Base-by-base conservation (phyloP, 129 eudicot species). In the Artemisia argyi region DNA sequence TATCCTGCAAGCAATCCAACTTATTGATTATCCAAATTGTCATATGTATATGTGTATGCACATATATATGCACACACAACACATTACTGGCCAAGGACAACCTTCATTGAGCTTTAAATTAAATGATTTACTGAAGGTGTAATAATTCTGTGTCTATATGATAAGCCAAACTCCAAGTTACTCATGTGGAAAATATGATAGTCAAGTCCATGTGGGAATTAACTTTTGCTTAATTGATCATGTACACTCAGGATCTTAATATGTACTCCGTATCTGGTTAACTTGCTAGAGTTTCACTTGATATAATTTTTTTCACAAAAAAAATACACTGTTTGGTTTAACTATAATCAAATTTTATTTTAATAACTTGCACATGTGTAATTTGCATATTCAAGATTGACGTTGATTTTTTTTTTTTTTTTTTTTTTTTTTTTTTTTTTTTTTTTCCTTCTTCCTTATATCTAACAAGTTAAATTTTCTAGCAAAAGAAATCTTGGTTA, bases 1-100 rank as follows among this genome's bases (percentile, higher is more conserved):
- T 30, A 72, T 79, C 78, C 83, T 79, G 78, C 78, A 73, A 79
- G 69, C 74, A 79, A 58, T 73, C 79, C 35, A 66, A 24, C 44
- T 53, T 61, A 66, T 52, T 67, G 79, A 73, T 67, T 18, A 73
- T 60, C 44, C 65, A 73, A 11, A 66, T 49, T 58, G 75, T 67
- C 76, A 77, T 61, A 61, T 52, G 28, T 51, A 16, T 77, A 12
- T 13, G 55, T 69, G 18, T 56, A n/a, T 48, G 35, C 55, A 19
- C 52, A 0, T 1, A 24, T 65, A 11, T 51, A 17, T 53, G 44
- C 4, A 69, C 14, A 78, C 52, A 67, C 62, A 53, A 51, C 66
- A 67, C 24, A 50, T 50, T 52, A 73, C 68, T 58, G 30, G 67
- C 67, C 73, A 66, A 65, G 64, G 78, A 66, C 83, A 72, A 17